phyloP scores from a whole-genome alignment of 192 early-diverging fungal genomes.

The Coemansia sp. region DNA sequence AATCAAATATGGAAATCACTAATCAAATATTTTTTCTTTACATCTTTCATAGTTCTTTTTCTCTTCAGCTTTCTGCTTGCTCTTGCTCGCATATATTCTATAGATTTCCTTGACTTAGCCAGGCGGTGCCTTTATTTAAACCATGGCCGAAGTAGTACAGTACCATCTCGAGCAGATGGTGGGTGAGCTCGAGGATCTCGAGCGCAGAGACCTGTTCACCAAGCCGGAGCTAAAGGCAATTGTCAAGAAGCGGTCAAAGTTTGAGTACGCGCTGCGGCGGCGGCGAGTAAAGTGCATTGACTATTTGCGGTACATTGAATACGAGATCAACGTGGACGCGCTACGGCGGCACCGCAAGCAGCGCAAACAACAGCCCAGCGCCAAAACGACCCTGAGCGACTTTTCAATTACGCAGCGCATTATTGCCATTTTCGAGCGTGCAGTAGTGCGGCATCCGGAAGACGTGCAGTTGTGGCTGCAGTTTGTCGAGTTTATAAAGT shows the following conservation, averaged over 20 bases:
- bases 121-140: slow-evolving; percentile 5
- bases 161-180: slow-evolving; percentile 92
- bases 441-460: slow-evolving; percentile 73
- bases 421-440: slow-evolving; percentile 76
- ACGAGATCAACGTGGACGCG: slow-evolving; percentile 88
- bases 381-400: slow-evolving; percentile 66
- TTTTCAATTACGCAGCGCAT: slow-evolving; percentile 74
- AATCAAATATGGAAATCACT: too few relatives aligned
- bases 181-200: slow-evolving; percentile 86
- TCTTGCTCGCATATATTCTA: too few relatives aligned
- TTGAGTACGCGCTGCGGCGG: slow-evolving; percentile 84
- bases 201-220: slow-evolving; percentile 75
- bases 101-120: too few relatives aligned
- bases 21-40: background rate
- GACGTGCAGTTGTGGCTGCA: slow-evolving; percentile 86
- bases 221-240: slow-evolving; percentile 84
- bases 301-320: slow-evolving; percentile 91
- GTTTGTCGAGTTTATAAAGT: slow-evolving; percentile 83
- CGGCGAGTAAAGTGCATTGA: slow-evolving; percentile 72
- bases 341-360: slow-evolving; percentile 76
- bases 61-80: too few relatives aligned
- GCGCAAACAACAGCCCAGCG: slow-evolving; percentile 53
- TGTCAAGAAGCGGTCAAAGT: slow-evolving; percentile 82
- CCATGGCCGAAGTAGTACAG: slow-evolving; percentile 88
- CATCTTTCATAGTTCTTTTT: background rate